These are phyloP conservation scores for Xylaria sp. DNA, from an alignment of 495 filamentous ascomycete genomes.

Conservation along the genomic window DNA sequence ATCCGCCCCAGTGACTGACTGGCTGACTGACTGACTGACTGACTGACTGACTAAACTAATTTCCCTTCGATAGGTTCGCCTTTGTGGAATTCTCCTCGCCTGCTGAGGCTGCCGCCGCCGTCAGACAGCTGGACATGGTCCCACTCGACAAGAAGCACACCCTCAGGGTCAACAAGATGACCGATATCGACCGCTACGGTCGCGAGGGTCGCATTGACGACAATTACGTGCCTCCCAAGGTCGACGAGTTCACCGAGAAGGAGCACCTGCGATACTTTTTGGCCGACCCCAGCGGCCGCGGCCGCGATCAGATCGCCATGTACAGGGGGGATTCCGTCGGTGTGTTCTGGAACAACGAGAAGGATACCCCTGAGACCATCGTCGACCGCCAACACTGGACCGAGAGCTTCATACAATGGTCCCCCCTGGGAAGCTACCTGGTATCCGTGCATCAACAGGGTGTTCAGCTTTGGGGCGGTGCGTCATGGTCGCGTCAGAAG, in stretches of 20 bases:
- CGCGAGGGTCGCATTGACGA: slow-evolving; percentile 92
- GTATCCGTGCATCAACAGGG: slow-evolving; percentile 94
- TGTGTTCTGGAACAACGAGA: slow-evolving; percentile 98
- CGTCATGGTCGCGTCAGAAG: slow-evolving; percentile 85
- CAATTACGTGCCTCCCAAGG: slow-evolving; percentile 77
- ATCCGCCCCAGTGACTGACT: neutral
- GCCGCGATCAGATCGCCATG: slow-evolving; percentile 93
- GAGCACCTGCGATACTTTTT: slow-evolving; percentile 96
- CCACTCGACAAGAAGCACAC: slow-evolving; percentile 96
- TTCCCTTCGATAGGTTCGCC: slow-evolving; percentile 69
- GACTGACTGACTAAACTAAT: slow-evolving; percentile 24
- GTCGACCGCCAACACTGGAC: slow-evolving; percentile 96
- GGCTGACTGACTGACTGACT: slow-evolving; percentile 15
- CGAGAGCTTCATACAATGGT: slow-evolving; percentile 97
- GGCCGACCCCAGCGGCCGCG: slow-evolving; percentile 81
- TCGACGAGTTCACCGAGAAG: slow-evolving; percentile 84
- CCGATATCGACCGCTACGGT: slow-evolving; percentile 95
- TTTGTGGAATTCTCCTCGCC: slow-evolving; percentile 97
- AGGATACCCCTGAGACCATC: slow-evolving; percentile 82
- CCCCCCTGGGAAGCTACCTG: slow-evolving; percentile 89
- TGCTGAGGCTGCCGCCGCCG: slow-evolving; percentile 85
- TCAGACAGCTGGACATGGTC: slow-evolving; percentile 80
- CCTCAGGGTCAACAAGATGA: slow-evolving; percentile 94
- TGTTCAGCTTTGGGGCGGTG: slow-evolving; percentile 95
- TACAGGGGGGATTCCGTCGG: slow-evolving; percentile 88